Conservation (phyloP, 2,329 filamentous ascomycete genomes). For the Xylariaceae sp. region DNA sequence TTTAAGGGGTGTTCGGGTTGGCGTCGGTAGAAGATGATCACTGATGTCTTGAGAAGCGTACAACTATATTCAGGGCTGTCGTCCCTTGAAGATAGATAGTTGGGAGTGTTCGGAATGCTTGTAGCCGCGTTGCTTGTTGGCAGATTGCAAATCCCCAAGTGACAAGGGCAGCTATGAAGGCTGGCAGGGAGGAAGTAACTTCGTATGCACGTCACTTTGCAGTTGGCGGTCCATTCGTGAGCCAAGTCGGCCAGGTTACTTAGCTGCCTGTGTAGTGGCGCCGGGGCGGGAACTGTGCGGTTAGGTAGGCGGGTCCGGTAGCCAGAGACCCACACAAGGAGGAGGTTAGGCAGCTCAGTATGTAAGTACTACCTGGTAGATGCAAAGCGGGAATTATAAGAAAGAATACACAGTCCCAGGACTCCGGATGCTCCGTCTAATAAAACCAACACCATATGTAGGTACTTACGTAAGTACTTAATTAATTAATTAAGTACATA, state of each 20-base stretch:
- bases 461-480: too few relatives aligned
- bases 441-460: too few relatives aligned
- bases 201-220: conserved; percentile 27
- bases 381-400: too few relatives aligned
- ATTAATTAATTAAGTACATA: too few relatives aligned
- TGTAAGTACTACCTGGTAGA: too few relatives aligned
- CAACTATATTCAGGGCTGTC: background rate
- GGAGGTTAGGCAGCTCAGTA: too few relatives aligned
- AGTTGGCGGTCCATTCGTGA: conserved; percentile 2
- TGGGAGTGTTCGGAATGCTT: background rate
- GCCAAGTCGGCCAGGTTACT: background rate
- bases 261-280: too few relatives aligned
- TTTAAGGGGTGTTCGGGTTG: too few relatives aligned
- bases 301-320: background rate
- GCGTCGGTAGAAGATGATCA: too few relatives aligned
- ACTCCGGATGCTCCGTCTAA: too few relatives aligned
- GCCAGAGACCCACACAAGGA: background rate
- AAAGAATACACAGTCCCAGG: too few relatives aligned
- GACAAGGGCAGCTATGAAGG: background rate
- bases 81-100: background rate
- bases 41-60: background rate
- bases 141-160: background rate
- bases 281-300: background rate
- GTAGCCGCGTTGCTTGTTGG: background rate
- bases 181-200: conserved; percentile 9